These are phyloP conservation scores for Spinellus fusiger DNA, from an alignment of 192 early-diverging fungal genomes.

Conservation along the genomic window DNA sequence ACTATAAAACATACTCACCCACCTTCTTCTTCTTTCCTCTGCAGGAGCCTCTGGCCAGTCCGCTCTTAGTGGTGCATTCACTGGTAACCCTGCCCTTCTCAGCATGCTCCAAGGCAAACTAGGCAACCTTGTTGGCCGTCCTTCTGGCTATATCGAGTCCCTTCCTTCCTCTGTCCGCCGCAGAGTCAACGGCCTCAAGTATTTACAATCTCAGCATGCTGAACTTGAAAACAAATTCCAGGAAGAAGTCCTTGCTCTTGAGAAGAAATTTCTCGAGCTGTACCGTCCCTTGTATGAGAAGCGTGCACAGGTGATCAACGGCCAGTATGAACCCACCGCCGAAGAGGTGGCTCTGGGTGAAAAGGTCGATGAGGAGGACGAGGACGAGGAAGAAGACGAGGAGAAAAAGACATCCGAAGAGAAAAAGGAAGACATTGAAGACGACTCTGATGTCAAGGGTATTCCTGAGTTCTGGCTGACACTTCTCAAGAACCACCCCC, in stretches of 20 bases:
- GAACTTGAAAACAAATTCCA: conserved; percentile 85
- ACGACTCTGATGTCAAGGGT: conserved; percentile 50
- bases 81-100: conserved; percentile 59
- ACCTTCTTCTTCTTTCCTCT: neutral
- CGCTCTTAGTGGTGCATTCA: conserved; percentile 27
- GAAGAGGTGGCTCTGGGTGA: conserved; percentile 66
- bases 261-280: conserved; percentile 89
- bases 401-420: conserved; percentile 33
- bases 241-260: conserved; percentile 88
- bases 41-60: conserved; percentile 2
- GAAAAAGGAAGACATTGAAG: conserved; percentile 41
- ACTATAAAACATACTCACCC: neutral
- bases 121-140: conserved; percentile 71
- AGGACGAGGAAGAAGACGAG: conserved; percentile 44
- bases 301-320: conserved; percentile 74
- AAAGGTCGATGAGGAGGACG: conserved; percentile 55
- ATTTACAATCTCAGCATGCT: conserved; percentile 82
- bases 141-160: conserved; percentile 23
- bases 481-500: conserved; percentile 78
- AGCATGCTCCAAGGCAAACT: conserved; percentile 74
- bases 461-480: conserved; percentile 98
- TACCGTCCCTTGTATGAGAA: conserved; percentile 89
- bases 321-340: conserved; percentile 85
- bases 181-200: conserved; percentile 83
- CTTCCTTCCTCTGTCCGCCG: conserved; percentile 75